Percentiles rank a stretch among this genome's conserved stretches.
These are phyloP conservation scores for Metschnikowia hibisci DNA, from an alignment of 805 yeast genomes.

Conservation along the genomic window DNA sequence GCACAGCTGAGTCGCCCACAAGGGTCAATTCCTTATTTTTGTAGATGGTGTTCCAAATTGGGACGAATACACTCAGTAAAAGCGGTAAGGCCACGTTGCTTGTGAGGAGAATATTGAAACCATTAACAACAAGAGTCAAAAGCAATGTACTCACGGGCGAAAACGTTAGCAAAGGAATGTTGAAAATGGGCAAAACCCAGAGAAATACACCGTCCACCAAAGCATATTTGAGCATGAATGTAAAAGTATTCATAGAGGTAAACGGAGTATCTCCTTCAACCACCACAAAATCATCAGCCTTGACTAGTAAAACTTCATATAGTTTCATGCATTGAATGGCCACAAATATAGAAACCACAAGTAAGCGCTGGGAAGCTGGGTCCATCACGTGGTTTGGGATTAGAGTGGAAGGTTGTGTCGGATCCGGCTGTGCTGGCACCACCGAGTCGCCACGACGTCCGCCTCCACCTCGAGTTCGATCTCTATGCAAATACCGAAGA, in stretches of 20 bases:
- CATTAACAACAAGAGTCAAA: constrained; percentile 45
- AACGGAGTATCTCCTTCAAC: constrained; percentile 15
- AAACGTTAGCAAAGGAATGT: constrained; percentile 72
- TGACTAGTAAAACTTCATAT: constrained; percentile 62
- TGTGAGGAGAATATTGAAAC: constrained; percentile 51
- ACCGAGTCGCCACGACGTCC: constrained; percentile 2
- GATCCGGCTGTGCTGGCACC: neutral
- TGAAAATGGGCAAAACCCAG: constrained; percentile 67
- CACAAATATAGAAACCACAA: constrained; percentile 61
- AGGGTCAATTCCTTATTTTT: constrained; percentile 48
- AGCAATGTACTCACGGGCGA: constrained; percentile 51
- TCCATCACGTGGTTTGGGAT: constrained; percentile 68
- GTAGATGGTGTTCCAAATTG: constrained; percentile 42
- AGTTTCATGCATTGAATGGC: constrained; percentile 84
- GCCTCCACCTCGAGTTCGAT: constrained; percentile 1
- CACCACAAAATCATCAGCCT: constrained; percentile 32
- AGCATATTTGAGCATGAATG: constrained; percentile 66
- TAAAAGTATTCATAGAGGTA: constrained; percentile 44
- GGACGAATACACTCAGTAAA: constrained; percentile 28
- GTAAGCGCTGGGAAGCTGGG: constrained; percentile 69
- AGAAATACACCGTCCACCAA: constrained; percentile 68
- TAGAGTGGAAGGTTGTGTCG: constrained; percentile 20
- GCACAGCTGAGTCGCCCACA: constrained; percentile 43
- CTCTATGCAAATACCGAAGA: constrained; percentile 4
- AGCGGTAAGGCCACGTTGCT: constrained; percentile 49